Percentiles rank a stretch among this genome's conserved stretches.
Conservation (phyloP, 1,284 basidiomycete species). For the Sporisorium sorghi region DNA sequence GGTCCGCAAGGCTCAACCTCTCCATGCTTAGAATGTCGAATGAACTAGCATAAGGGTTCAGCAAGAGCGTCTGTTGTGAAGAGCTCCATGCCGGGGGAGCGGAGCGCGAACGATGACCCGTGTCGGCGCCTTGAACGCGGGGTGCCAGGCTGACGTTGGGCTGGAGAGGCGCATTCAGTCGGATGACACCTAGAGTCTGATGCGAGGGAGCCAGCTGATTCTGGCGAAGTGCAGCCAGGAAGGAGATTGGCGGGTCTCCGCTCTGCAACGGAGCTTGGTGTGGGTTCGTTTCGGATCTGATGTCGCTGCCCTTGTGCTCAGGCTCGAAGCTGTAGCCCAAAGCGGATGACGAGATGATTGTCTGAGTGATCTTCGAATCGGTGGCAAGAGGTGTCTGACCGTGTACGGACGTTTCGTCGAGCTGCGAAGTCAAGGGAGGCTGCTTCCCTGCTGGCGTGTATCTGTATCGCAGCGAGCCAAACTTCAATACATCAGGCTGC, state of each 20-base stretch:
- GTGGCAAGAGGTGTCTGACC: background rate
- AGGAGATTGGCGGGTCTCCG: too few relatives aligned
- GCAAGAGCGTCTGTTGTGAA: background rate
- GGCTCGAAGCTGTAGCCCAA: background rate
- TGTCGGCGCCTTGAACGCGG: too few relatives aligned
- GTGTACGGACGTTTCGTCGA: background rate
- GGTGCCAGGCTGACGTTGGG: background rate
- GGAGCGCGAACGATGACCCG: background rate
- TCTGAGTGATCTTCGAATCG: background rate
- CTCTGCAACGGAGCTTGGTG: too few relatives aligned
- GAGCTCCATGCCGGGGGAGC: background rate
- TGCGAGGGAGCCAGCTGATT: background rate
- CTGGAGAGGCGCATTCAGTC: background rate
- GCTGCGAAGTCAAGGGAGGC: background rate
- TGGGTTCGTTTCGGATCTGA: too few relatives aligned
- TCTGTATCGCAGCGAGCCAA: slow-evolving; percentile 1
- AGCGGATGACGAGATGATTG: background rate
- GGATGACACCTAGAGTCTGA: background rate
- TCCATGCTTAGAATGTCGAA: background rate
- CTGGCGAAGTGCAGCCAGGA: background rate
- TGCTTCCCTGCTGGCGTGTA: background rate
- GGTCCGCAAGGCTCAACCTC: background rate
- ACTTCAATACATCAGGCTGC: background rate
- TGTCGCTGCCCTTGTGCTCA: background rate
- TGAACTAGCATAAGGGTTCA: background rate